A percentile compares a stretch with the other conserved stretches of the same genome.
Evolutionary conservation across 148 eudicot species (phyloP).

Genomic region (Rhododendron mucronatum): DNA sequence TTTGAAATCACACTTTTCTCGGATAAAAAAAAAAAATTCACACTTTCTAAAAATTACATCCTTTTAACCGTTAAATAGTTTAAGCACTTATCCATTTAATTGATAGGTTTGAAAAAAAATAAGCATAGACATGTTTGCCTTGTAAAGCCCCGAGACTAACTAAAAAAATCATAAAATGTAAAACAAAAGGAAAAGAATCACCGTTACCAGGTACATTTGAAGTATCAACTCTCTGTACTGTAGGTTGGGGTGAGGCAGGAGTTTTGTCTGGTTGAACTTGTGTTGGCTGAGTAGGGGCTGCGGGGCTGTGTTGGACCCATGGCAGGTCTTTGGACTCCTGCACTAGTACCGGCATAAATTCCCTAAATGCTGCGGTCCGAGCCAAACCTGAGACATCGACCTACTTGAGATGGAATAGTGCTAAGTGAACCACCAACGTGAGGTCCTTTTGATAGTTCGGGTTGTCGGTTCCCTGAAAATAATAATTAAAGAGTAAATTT

Average conservation of each 20-base stretch:
- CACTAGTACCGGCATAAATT: slow-evolving; percentile 59
- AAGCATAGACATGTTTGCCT: background rate
- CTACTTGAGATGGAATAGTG: slow-evolving; percentile 24
- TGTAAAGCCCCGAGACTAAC: background rate
- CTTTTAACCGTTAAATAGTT: background rate
- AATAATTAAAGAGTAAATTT: background rate
- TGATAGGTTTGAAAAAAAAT: too few relatives aligned
- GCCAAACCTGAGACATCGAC: slow-evolving; percentile 57
- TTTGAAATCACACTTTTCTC: too few relatives aligned
- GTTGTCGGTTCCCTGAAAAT: background rate
- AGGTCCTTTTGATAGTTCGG: background rate
- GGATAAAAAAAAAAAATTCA: too few relatives aligned
- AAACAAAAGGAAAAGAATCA: background rate
- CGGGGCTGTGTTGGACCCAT: slow-evolving; percentile 54
- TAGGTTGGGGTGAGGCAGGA: slow-evolving; percentile 77
- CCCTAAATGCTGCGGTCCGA: background rate
- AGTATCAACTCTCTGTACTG: slow-evolving; percentile 80
- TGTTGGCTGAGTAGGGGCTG: slow-evolving; percentile 66
- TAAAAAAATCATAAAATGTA: background rate
- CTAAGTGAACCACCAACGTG: background rate
- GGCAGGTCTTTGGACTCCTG: slow-evolving; percentile 57
- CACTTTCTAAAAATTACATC: too few relatives aligned
- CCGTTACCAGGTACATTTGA: slow-evolving; percentile 83
- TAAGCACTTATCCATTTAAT: too few relatives aligned
- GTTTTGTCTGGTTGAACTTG: slow-evolving; percentile 45